Evolutionary conservation across 2,329 filamentous ascomycete genomes (phyloP).

Genomic region (Sclerotinia sclerotiorum): DNA sequence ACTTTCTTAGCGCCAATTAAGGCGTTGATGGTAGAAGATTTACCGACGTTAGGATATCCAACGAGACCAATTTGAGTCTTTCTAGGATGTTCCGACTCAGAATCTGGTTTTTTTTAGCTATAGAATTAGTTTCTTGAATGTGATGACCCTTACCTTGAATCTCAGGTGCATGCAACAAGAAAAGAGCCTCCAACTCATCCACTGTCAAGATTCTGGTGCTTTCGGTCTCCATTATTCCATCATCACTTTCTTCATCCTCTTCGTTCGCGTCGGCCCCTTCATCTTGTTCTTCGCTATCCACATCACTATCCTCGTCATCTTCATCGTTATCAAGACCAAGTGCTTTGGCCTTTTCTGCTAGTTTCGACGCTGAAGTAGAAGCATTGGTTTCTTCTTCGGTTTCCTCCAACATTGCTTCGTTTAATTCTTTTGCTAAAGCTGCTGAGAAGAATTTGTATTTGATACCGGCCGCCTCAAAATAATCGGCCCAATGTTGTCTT

Average conservation of each 20-base stretch:
- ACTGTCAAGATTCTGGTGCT: conserved; percentile 83
- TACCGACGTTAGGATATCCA: conserved; percentile 97
- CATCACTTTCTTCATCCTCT: conserved; percentile 41
- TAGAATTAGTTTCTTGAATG: neutral
- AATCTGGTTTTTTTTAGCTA: conserved; percentile 40
- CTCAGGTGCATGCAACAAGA: conserved; percentile 71
- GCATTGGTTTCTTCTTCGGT: conserved; percentile 26
- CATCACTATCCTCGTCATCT: conserved; percentile 31
- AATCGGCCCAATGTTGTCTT: conserved; percentile 78
- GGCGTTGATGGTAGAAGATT: conserved; percentile 98
- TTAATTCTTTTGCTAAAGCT: conserved; percentile 82
- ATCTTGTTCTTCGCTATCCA: conserved; percentile 35
- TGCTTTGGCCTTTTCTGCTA: conserved; percentile 43
- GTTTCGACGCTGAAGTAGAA: conserved; percentile 27
- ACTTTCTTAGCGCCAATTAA: conserved; percentile 99
- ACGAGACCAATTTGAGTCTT: conserved; percentile 92
- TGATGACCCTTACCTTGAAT: conserved; percentile 49
- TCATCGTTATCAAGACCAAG: conserved; percentile 44
- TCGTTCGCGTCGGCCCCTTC: conserved; percentile 36
- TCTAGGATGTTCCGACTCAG: conserved; percentile 49
- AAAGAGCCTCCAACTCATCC: conserved; percentile 86
- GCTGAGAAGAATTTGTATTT: conserved; percentile 97
- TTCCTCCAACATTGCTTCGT: conserved; percentile 62
- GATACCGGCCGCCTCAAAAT: conserved; percentile 78
- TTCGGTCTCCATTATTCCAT: conserved; percentile 39